Evolutionary conservation across 164 flowering plant species (phyloP), one percentile per base, ranked within the genome.

Genomic region (Stephania japonica): DNA sequence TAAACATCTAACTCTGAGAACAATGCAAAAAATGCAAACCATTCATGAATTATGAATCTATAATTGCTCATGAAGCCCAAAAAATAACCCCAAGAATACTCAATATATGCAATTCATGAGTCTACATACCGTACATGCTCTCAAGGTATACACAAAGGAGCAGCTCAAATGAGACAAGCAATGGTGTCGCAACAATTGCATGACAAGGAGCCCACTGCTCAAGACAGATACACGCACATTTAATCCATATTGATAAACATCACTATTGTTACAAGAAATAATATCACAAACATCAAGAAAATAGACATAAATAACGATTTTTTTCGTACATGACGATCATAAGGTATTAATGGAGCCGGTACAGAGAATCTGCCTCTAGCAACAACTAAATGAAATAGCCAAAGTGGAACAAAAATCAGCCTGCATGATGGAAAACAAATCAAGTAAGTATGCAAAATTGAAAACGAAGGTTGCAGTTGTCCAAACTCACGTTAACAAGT

Each of bases 201-300:
- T 94, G 97, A 78, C 97, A 94, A 7, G 98, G 98, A 68, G 98
- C 98, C 98, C 98, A 94, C 98, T 91, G 87, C 72, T 64, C 76
- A 82, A 75, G 63, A 78, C 73, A 73, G 24, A 74, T 67, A 79
- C 71, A 16, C 43, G 32, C n/a, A 47, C 42, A 32, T 32, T 65
- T 25, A 61, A 12, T 42, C 42, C 41, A 3, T 24, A 42, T 72
- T 68, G 71, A 41, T 25, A 66, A 19, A 66, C 50, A 43, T 42
- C 42, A 47, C 50, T 53, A 73, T 42, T 18, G 64, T 27, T 56
- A 49, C 6, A 73, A 66, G 16, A 66, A 10, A 32, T 12, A 59
- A 24, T 12, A 11, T 3, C n/a, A 44, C 8, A 53, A 65, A 74
- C 6, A 65, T 42, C 11, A 50, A 32, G 56, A 42, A 68, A 18